These are phyloP conservation scores for Phlebiopsis flavidoalba DNA, from an alignment of 768 basidiomycete species.

Conservation along the genomic window DNA sequence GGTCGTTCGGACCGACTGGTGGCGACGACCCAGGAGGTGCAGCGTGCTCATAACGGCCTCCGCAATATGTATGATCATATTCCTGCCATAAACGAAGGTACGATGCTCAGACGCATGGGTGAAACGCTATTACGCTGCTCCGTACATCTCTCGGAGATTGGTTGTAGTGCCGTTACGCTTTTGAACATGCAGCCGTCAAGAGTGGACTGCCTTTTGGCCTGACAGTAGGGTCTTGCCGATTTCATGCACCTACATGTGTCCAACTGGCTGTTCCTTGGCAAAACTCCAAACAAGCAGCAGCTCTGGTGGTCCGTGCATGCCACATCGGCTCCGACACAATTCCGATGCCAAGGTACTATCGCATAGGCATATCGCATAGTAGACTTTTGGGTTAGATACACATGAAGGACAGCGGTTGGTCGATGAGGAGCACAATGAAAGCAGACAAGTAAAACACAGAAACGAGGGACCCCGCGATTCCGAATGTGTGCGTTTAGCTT, in stretches of 20 bases:
- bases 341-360: neutral
- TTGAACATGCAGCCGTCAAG: neutral
- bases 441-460: constrained; percentile 24
- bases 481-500: constrained; percentile 57
- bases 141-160: neutral
- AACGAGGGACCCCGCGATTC: constrained; percentile 16
- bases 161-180: neutral
- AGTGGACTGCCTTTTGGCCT: neutral
- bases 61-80: neutral
- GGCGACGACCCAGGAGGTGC: neutral
- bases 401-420: constrained; percentile 16
- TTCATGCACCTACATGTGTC: no score
- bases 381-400: constrained; percentile 28
- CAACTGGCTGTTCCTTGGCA: neutral
- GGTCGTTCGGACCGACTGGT: neutral
- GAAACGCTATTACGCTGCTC: neutral
- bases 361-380: constrained; percentile 32
- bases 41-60: neutral
- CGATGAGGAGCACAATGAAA: constrained; percentile 7
- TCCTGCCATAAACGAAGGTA: neutral
- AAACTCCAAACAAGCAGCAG: no score
- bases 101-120: neutral
- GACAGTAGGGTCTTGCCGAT: neutral
- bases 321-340: neutral
- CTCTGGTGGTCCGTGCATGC: no score